These are phyloP conservation scores for Blastobotrys mokoenaii DNA, from an alignment of 805 yeast species.

Conservation along the genomic window DNA sequence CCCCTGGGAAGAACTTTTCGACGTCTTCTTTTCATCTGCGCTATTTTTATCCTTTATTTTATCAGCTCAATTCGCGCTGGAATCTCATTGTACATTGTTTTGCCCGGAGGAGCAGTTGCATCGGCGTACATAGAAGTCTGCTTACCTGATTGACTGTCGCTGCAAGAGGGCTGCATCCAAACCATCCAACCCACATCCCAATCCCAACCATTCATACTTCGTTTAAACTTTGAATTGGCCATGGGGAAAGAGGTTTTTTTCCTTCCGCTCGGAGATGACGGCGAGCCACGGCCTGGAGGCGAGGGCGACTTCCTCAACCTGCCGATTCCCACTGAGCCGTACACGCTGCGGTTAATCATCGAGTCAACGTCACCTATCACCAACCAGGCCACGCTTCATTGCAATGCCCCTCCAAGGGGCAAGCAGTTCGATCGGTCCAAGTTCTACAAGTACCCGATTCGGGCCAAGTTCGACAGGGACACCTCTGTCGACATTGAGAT, in stretches of 20 bases:
- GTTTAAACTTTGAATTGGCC: no score
- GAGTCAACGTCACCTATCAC: slow-evolving; percentile 70
- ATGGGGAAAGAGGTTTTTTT: slow-evolving; percentile 10
- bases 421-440: slow-evolving; percentile 47
- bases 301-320: slow-evolving; percentile 31
- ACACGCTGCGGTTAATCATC: slow-evolving; percentile 48
- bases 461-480: slow-evolving; percentile 57
- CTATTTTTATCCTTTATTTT: no score
- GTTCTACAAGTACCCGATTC: slow-evolving; percentile 42
- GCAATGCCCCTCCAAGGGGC: slow-evolving; percentile 54
- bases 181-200: no score
- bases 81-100: no score
- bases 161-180: no score
- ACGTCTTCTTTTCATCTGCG: no score
- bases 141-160: no score
- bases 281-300: slow-evolving; percentile 25
- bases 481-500: slow-evolving; percentile 52
- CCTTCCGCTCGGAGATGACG: slow-evolving; percentile 21
- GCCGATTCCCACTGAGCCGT: slow-evolving; percentile 33
- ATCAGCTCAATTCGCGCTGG: no score
- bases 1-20: no score
- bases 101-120: no score
- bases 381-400: slow-evolving; percentile 62
- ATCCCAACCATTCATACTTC: no score
- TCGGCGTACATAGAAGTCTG: no score